These are phyloP conservation scores for Mycena indigotica DNA, from an alignment of 768 basidiomycete species.

Conservation along the genomic window DNA sequence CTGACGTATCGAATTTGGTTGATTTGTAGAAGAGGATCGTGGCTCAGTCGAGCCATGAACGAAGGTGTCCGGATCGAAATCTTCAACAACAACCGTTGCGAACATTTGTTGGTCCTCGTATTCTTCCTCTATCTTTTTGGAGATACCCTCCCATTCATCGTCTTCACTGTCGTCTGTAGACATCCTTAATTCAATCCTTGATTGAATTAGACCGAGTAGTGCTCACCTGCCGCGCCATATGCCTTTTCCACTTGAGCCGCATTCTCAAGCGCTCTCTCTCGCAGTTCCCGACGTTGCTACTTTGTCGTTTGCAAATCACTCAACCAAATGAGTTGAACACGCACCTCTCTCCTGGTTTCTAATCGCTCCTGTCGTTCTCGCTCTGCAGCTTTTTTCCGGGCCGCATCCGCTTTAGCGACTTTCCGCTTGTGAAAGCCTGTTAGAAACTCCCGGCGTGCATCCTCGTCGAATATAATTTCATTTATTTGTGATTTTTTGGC, in stretches of 20 bases:
- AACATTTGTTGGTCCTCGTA: slow-evolving; percentile 84
- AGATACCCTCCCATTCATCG: slow-evolving; percentile 53
- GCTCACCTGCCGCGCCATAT: slow-evolving; percentile 57
- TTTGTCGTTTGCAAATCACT: slow-evolving; percentile 12
- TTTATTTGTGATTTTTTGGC: slow-evolving; percentile 70
- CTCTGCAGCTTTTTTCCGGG: slow-evolving; percentile 71
- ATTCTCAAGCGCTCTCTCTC: slow-evolving; percentile 78
- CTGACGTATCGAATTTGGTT: slow-evolving; percentile 13
- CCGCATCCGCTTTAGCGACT: slow-evolving; percentile 76
- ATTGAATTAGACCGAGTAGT: slow-evolving; percentile 1
- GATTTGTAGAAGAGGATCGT: background rate
- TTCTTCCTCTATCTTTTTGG: slow-evolving; percentile 58
- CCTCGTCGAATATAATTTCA: slow-evolving; percentile 85
- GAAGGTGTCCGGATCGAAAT: slow-evolving; percentile 76
- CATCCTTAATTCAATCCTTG: slow-evolving; percentile 11
- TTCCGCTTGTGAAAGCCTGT: slow-evolving; percentile 95
- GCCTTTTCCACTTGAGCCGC: slow-evolving; percentile 76
- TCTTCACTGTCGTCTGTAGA: slow-evolving; percentile 40
- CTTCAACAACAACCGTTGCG: slow-evolving; percentile 89
- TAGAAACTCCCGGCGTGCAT: slow-evolving; percentile 83
- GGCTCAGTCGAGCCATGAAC: slow-evolving; percentile 46
- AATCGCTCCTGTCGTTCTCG: slow-evolving; percentile 76
- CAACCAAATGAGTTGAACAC: slow-evolving; percentile 26
- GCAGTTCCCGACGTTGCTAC: slow-evolving; percentile 77
- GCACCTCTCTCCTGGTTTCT: slow-evolving; percentile 77